Percentiles rank a stretch among this genome's conserved stretches.
phyloP scores from a whole-genome alignment of 176 grass and related monocot genomes.

The Puya raimondii region DNA sequence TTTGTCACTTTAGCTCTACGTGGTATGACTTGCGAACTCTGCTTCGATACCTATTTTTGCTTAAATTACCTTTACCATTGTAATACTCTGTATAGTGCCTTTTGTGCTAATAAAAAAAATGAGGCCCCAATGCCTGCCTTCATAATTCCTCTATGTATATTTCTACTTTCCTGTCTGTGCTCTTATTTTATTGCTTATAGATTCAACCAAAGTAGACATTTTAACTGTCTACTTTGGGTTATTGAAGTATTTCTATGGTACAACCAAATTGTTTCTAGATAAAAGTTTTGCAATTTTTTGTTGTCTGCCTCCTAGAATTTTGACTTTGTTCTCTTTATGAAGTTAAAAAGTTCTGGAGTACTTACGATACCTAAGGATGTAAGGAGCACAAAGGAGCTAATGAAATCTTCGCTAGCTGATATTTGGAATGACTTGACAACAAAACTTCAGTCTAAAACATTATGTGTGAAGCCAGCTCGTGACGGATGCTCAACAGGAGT shows the following conservation, averaged over 20 bases:
- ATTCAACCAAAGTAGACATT: background rate
- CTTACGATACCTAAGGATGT: slow-evolving; percentile 84
- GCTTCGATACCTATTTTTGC: background rate
- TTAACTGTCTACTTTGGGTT: background rate
- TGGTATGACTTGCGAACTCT: background rate
- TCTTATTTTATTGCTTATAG: background rate
- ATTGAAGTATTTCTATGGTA: background rate
- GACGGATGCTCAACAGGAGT: slow-evolving; percentile 98
- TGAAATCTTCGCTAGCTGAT: slow-evolving; percentile 36
- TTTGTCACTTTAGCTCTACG: background rate
- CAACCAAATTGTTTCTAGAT: background rate
- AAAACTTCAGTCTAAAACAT: slow-evolving; percentile 46
- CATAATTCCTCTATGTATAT: background rate
- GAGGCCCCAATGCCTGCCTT: too few species aligned
- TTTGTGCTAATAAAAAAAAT: too few species aligned
- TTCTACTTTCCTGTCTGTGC: background rate
- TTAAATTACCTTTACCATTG: background rate
- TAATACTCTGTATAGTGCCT: too few species aligned
- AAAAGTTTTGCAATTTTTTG: background rate
- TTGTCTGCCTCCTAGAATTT: background rate
- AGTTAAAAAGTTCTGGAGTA: slow-evolving; percentile 63
- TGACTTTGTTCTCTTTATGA: slow-evolving; percentile 7
- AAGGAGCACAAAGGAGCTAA: slow-evolving; percentile 37
- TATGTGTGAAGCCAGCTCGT: slow-evolving; percentile 90
- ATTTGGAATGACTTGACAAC: slow-evolving; percentile 54